phyloP scores from a whole-genome alignment of 2,329 filamentous ascomycete species.

The Phialocephala sp. region DNA sequence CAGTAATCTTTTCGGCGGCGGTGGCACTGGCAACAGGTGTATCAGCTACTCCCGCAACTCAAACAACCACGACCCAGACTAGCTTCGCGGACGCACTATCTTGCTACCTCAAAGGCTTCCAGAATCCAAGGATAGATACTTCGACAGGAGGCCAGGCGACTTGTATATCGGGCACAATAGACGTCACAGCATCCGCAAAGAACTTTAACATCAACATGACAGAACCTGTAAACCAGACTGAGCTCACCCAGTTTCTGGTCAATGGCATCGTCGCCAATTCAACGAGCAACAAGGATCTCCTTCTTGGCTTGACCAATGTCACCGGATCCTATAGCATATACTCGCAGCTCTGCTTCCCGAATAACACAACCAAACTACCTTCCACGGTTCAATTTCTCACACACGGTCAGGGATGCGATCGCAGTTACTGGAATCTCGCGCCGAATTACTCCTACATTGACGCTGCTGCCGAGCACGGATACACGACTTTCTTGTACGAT shows the following conservation, averaged over 20 bases:
- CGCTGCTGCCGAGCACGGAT: constrained; percentile 5
- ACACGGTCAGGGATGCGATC: not conserved
- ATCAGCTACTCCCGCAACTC: no score
- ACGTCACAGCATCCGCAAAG: not conserved
- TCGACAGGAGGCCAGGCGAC: not conserved
- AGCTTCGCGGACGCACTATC: no score
- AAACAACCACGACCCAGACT: no score
- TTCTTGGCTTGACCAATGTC: not conserved
- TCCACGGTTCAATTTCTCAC: not conserved
- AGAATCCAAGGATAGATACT: not conserved
- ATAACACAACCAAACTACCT: not conserved
- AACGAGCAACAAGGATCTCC: not conserved
- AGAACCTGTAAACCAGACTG: not conserved
- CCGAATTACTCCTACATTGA: constrained; percentile 7
- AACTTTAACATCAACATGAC: not conserved
- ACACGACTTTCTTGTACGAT: constrained; percentile 11
- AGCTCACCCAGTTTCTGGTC: not conserved
- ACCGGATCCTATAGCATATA: not conserved
- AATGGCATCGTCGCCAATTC: not conserved
- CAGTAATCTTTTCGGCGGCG: no score
- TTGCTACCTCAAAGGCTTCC: not conserved
- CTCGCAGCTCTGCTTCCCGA: not conserved
- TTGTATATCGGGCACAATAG: not conserved
- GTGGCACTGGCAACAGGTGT: no score
- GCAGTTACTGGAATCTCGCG: not conserved